These are phyloP conservation scores for Fraxinus angustifolia DNA, from an alignment of 305 asterid species.

Conservation along the genomic window DNA sequence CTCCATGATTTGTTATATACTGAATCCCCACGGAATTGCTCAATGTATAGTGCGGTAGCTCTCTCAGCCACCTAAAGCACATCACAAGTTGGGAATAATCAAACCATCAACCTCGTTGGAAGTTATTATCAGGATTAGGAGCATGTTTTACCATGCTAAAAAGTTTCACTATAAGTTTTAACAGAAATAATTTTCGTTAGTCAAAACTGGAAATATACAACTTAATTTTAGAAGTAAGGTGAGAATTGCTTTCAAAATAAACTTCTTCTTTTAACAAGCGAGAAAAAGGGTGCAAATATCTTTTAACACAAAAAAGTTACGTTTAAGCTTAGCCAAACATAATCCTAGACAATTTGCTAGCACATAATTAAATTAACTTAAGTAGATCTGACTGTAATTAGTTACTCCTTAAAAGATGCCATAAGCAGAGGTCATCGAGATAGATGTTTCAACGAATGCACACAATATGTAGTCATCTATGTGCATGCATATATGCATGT, in stretches of 20 bases:
- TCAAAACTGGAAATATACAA: background rate
- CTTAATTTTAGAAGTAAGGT: background rate
- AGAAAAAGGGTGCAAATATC: background rate
- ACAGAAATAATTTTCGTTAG: too few species aligned
- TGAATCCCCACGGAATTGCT: slow-evolving; percentile 86
- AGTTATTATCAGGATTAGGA: background rate
- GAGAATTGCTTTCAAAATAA: background rate
- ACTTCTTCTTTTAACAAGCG: background rate
- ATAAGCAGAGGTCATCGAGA: background rate
- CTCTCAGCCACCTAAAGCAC: slow-evolving; percentile 86
- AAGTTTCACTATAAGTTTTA: background rate
- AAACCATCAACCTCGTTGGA: background rate
- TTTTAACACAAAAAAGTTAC: too few species aligned
- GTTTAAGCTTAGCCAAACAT: background rate
- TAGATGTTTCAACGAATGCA: background rate
- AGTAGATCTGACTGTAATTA: background rate
- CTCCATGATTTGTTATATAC: slow-evolving; percentile 84
- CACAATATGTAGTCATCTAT: background rate
- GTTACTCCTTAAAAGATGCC: background rate
- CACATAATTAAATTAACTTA: background rate
- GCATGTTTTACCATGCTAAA: background rate
- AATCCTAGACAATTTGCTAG: background rate
- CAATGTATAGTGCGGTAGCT: slow-evolving; percentile 76
- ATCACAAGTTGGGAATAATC: background rate
- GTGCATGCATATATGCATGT: background rate